Conservation (phyloP, 768 basidiomycete genomes). For the Boletus pseudopeckii region DNA sequence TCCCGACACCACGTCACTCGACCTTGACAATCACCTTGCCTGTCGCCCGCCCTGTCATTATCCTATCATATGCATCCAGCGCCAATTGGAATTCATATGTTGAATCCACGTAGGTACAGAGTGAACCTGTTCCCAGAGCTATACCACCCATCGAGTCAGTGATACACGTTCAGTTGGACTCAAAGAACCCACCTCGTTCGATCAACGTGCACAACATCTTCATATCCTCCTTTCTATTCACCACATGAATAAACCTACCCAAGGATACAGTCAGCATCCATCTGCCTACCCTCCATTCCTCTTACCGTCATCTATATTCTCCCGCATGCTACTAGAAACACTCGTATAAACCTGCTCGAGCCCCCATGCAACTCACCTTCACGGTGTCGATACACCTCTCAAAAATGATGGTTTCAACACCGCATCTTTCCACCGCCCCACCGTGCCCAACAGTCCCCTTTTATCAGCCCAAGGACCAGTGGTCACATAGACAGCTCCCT, state of each 20-base stretch:
- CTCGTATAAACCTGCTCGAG: too few relatives aligned
- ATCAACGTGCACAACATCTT: slow-evolving; percentile 36
- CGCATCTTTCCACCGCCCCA: background rate
- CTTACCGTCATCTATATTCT: too few relatives aligned
- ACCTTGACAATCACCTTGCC: slow-evolving; percentile 68
- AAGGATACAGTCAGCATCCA: background rate
- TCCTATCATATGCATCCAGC: slow-evolving; percentile 57
- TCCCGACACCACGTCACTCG: slow-evolving; percentile 14
- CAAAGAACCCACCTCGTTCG: slow-evolving; percentile 37
- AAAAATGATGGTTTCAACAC: slow-evolving; percentile 42
- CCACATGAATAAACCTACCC: slow-evolving; percentile 11
- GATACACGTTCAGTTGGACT: background rate
- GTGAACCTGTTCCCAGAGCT: slow-evolving; percentile 32
- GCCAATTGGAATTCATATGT: slow-evolving; percentile 54
- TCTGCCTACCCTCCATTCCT: too few relatives aligned
- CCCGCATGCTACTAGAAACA: too few relatives aligned
- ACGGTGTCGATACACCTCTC: slow-evolving; percentile 49
- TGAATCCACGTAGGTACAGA: slow-evolving; percentile 59
- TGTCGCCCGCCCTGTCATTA: slow-evolving; percentile 52
- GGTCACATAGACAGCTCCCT: slow-evolving; percentile 39
- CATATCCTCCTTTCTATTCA: slow-evolving; percentile 35
- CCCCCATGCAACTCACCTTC: slow-evolving; percentile 36
- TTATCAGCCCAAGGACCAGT: slow-evolving; percentile 44
- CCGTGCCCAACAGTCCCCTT: slow-evolving; percentile 15
- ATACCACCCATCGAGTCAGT: background rate